These are phyloP conservation scores for Punica granatum DNA, from an alignment of 345 rosid species.

Conservation along the genomic window DNA sequence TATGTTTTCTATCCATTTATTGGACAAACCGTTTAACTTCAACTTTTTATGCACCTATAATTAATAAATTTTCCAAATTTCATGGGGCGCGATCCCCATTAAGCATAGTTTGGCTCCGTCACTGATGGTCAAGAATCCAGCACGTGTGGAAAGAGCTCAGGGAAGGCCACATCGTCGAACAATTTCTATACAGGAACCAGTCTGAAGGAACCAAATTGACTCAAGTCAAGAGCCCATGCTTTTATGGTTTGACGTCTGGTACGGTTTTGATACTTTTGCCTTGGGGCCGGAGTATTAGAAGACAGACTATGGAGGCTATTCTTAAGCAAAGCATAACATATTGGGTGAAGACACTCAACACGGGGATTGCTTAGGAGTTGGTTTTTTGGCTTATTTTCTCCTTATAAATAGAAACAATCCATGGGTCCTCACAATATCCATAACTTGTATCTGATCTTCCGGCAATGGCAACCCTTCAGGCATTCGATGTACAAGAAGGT, in stretches of 20 bases:
- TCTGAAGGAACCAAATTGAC: no score
- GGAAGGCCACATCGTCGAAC: no score
- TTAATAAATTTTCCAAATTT: no score
- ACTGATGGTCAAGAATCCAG: no score
- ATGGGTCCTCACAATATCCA: neutral
- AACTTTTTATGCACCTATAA: no score
- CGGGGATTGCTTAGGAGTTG: neutral
- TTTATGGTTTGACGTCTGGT: neutral
- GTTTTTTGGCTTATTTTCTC: neutral
- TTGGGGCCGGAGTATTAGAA: neutral
- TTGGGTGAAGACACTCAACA: neutral
- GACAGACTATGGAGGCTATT: neutral
- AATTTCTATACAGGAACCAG: no score
- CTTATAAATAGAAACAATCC: neutral
- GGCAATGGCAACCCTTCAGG: conserved; percentile 8
- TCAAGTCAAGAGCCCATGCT: no score
- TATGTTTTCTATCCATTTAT: no score
- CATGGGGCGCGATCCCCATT: no score
- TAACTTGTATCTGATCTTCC: neutral
- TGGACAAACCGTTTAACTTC: no score
- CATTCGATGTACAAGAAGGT: conserved; percentile 12
- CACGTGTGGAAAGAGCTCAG: no score
- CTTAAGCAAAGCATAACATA: neutral
- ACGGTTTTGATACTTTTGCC: neutral
- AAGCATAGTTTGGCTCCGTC: no score